Conservation (phyloP, 2,329 filamentous ascomycete species). For the Cadophora sp. region DNA sequence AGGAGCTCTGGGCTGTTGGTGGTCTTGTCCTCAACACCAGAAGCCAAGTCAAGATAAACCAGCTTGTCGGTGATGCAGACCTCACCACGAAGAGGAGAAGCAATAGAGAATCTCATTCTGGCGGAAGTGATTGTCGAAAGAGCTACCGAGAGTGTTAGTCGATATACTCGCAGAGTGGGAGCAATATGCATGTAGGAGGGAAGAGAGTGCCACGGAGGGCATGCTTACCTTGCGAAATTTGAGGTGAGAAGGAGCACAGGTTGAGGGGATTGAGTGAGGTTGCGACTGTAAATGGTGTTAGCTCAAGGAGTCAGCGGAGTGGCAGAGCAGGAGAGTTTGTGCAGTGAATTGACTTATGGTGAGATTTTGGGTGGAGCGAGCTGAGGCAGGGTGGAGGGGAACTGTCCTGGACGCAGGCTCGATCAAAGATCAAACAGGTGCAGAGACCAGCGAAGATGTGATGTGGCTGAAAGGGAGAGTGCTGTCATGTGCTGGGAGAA, state of each 20-base stretch:
- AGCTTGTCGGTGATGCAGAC: conserved; percentile 3
- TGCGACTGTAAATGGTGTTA: not conserved
- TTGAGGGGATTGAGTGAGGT: not conserved
- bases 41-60: conserved; percentile 13
- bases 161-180: not conserved
- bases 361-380: not conserved
- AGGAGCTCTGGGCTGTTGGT: conserved; percentile 1
- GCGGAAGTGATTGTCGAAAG: not conserved
- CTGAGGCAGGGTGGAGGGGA: not conserved
- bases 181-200: not conserved
- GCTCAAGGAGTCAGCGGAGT: not conserved
- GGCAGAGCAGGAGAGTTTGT: not conserved
- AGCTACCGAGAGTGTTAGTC: not conserved
- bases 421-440: not conserved
- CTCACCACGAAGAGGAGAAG: not conserved
- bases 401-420: not conserved
- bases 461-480: too few species aligned
- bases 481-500: too few species aligned
- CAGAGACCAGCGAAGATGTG: too few species aligned
- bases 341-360: not conserved
- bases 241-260: not conserved
- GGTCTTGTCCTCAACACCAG: not conserved
- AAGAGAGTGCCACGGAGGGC: not conserved
- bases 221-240: not conserved
- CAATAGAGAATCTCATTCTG: not conserved